Base-by-base conservation (phyloP, 2,329 filamentous ascomycete genomes). In the Clarireedia monteithiana region DNA sequence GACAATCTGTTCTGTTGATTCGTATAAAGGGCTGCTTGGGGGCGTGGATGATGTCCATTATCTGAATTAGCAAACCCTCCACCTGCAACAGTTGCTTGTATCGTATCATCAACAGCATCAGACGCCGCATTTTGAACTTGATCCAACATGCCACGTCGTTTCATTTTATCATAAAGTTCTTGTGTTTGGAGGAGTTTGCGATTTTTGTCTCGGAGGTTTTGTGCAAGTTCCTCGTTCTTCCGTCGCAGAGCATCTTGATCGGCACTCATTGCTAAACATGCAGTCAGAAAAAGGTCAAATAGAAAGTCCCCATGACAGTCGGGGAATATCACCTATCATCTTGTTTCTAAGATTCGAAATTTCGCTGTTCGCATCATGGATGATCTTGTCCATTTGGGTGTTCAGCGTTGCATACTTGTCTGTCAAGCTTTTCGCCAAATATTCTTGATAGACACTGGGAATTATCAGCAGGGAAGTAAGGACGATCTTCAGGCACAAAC, bases 321-420 rank as follows among this genome's bases (percentile, higher is more conserved):
- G 9, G 36, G 15, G 15, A 14, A n/a, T 63, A 77, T 55, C 60
- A 87, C 88, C 75, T 56, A 79, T 73, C 26, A 91, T 68, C 65
- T 83, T 86, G 30, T 81, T 79, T 52, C 86, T 83, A 14, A 94
- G 71, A 42, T 71, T 77, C 24, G 80, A 77, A 55, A 92, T 86
- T 64, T 92, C 83, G 0, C 80, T 70, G 64, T 92, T 91, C 6
- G 89, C 88, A 59, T 92, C 85, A 59, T 84, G 81, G 47, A 91
- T 80, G 1, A 88, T 75, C 63, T 86, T 86, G 63, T 94, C 86
- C 67, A 91, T 78, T 45, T 88, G 80, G 12, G 77, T 72, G 61
- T 77, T 86, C 15, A 94, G 72, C 2, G 70, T 74, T 1, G 77
- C 73, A 67, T 88, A 90, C 68, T 88, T 91, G 10, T 90, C 86